Evolutionary conservation across 306 rosid species (phyloP).

Genomic region (Dalbergia cultrata): DNA sequence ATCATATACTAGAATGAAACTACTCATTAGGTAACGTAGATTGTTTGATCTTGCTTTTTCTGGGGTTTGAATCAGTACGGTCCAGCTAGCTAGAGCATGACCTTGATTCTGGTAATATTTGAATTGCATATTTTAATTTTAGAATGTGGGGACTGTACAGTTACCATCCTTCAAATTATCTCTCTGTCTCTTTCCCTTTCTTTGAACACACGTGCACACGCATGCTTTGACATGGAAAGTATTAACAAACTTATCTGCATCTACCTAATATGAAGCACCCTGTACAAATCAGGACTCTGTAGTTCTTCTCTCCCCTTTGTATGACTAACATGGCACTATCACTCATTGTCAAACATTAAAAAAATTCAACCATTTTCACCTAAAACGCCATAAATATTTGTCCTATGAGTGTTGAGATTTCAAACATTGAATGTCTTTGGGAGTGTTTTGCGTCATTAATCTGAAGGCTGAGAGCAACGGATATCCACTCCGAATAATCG

Average conservation of each 20-base stretch:
- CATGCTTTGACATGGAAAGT: conserved; percentile 48
- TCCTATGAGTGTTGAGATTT: conserved; percentile 10
- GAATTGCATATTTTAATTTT: conserved; percentile 36
- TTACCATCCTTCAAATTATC: neutral
- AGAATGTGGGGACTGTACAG: conserved; percentile 47
- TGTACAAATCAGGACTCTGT: conserved; percentile 35
- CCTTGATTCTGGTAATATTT: conserved; percentile 45
- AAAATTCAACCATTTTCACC: conserved; percentile 43
- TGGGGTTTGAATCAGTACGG: conserved; percentile 45
- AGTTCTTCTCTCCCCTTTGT: neutral
- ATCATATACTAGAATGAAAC: conserved; percentile 53
- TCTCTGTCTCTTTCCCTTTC: conserved; percentile 4
- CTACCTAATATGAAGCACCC: conserved; percentile 35
- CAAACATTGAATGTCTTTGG: neutral
- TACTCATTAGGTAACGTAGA: conserved; percentile 48
- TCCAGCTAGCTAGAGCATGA: conserved; percentile 43
- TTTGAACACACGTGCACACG: conserved; percentile 55
- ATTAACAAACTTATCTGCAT: conserved; percentile 47
- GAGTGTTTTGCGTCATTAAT: neutral
- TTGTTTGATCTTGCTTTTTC: conserved; percentile 53
- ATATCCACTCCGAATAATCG: neutral
- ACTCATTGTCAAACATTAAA: conserved; percentile 38
- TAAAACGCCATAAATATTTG: conserved; percentile 11
- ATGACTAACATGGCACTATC: conserved; percentile 37
- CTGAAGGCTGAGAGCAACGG: neutral